A percentile compares a stretch with the other conserved stretches of the same genome.
phyloP scores from a whole-genome alignment of 1,284 basidiomycete genomes.

The Ganoderma lingzhi region DNA sequence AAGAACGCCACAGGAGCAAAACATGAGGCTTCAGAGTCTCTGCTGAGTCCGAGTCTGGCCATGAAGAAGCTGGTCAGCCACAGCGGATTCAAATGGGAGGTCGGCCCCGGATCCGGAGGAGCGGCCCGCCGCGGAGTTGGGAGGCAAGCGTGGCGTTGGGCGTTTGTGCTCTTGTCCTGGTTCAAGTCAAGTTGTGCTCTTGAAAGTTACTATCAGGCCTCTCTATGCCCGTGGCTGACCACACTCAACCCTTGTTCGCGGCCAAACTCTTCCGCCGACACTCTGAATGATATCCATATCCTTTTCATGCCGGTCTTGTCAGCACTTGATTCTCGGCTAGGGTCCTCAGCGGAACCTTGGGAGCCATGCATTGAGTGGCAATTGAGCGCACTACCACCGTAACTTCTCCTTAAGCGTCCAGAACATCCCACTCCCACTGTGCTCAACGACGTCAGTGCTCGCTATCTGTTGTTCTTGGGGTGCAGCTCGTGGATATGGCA shows the following conservation, averaged over 20 bases:
- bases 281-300: background rate
- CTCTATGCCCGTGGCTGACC: too few relatives aligned
- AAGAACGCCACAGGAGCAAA: background rate
- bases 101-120: background rate
- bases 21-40: background rate
- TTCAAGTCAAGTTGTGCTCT: too few relatives aligned
- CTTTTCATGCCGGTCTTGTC: background rate
- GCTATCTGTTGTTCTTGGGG: background rate
- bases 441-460: background rate
- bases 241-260: background rate
- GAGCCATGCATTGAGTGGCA: background rate
- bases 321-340: background rate
- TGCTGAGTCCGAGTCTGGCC: too few relatives aligned
- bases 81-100: too few relatives aligned
- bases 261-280: background rate
- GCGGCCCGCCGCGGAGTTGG: background rate
- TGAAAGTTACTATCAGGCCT: too few relatives aligned
- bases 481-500: slow-evolving; percentile 3
- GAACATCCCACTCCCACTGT: background rate
- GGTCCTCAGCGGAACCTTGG: background rate
- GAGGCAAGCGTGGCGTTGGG: too few relatives aligned
- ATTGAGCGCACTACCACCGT: background rate
- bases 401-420: background rate
- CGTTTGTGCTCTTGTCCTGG: too few relatives aligned
- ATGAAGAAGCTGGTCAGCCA: too few relatives aligned